Evolutionary conservation across 208 protist genomes (phyloP).

Genomic region (Herpetomonas samuelpessoai): DNA sequence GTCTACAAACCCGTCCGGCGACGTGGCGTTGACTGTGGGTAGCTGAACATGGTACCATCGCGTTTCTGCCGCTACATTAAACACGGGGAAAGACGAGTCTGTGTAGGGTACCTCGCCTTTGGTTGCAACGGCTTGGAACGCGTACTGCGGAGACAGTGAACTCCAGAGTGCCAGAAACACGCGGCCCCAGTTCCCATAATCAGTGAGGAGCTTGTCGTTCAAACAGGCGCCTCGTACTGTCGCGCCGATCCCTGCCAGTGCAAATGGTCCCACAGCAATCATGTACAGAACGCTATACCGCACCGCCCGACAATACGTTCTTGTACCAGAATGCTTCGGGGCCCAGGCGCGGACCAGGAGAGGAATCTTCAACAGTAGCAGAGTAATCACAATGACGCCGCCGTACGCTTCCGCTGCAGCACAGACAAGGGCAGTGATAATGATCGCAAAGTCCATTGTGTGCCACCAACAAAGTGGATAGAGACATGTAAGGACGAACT

Average conservation of each 20-base stretch:
- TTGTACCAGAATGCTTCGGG: slow-evolving; percentile 49
- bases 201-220: slow-evolving; percentile 32
- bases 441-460: slow-evolving; percentile 41
- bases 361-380: slow-evolving; percentile 59
- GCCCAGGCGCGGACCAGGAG: slow-evolving; percentile 46
- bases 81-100: background rate
- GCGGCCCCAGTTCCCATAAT: slow-evolving; percentile 46
- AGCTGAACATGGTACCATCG: background rate
- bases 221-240: slow-evolving; percentile 36
- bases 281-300: slow-evolving; percentile 46
- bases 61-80: background rate
- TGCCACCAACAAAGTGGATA: slow-evolving; percentile 40
- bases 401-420: slow-evolving; percentile 28
- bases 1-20: background rate
- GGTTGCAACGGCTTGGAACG: background rate
- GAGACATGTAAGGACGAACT: slow-evolving; percentile 28
- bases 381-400: slow-evolving; percentile 44
- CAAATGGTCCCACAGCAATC: slow-evolving; percentile 48
- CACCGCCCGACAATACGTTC: slow-evolving; percentile 67
- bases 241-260: slow-evolving; percentile 46
- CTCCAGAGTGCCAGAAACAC: slow-evolving; percentile 55
- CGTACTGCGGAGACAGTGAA: slow-evolving; percentile 54
- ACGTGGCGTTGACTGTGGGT: background rate
- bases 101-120: background rate
- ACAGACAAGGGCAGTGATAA: slow-evolving; percentile 42